These are phyloP conservation scores for Aureobasidium mangrovei DNA, from an alignment of 2,329 filamentous ascomycete species.

Conservation along the genomic window DNA sequence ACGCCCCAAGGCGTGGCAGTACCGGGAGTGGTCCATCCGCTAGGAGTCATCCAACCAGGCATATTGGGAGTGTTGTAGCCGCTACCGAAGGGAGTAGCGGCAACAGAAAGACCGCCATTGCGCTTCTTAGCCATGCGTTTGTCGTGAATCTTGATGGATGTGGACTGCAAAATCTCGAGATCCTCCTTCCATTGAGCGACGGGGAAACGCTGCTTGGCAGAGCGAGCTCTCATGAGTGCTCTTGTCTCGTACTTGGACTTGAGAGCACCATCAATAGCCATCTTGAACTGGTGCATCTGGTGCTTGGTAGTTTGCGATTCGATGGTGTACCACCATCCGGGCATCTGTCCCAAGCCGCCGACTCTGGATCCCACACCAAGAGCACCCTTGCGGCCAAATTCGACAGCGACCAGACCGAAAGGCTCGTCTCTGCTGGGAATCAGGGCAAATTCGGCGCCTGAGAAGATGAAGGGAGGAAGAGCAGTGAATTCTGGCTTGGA, in stretches of 20 bases:
- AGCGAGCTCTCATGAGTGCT: slow-evolving; percentile 55
- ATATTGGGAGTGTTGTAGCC: slow-evolving; percentile 27
- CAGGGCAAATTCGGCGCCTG: slow-evolving; percentile 58
- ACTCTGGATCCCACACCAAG: slow-evolving; percentile 58
- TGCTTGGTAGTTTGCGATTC: slow-evolving; percentile 56
- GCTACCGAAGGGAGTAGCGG: slow-evolving; percentile 22
- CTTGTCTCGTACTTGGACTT: slow-evolving; percentile 48
- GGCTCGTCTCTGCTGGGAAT: slow-evolving; percentile 62
- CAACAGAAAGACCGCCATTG: slow-evolving; percentile 22
- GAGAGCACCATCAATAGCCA: slow-evolving; percentile 53
- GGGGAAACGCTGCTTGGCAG: slow-evolving; percentile 57
- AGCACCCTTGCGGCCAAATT: slow-evolving; percentile 60
- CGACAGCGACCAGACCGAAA: slow-evolving; percentile 59
- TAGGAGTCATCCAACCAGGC: slow-evolving; percentile 32
- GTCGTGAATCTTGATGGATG: slow-evolving; percentile 49
- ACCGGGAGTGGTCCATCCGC: slow-evolving; percentile 36
- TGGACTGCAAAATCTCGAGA: slow-evolving; percentile 52
- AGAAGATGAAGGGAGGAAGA: slow-evolving; percentile 58
- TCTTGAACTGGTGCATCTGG: slow-evolving; percentile 56
- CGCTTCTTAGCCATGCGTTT: slow-evolving; percentile 33
- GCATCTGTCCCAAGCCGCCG: slow-evolving; percentile 61
- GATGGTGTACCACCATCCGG: slow-evolving; percentile 62
- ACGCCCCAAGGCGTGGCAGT: slow-evolving; percentile 27
- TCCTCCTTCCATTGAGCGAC: slow-evolving; percentile 60
- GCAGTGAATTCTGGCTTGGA: slow-evolving; percentile 61